Evolutionary conservation across 139 green algal species (phyloP).

Genomic region (Picochlorum costavermella): DNA sequence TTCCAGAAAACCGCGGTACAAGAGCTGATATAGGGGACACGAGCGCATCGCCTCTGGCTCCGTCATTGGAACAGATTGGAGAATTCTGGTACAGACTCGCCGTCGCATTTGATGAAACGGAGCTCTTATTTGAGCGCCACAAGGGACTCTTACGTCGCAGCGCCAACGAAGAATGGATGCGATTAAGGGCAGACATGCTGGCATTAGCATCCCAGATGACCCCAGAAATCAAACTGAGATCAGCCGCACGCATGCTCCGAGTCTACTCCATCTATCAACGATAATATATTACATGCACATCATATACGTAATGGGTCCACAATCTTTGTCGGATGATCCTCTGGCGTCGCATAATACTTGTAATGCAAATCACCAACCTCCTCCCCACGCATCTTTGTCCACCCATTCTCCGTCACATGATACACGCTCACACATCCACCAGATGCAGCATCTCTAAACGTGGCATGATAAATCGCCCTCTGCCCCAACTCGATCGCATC

Average conservation of each 20-base stretch:
- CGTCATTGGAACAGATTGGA: conserved; percentile 17
- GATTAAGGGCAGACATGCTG: conserved; percentile 39
- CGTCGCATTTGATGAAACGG: conserved; percentile 32
- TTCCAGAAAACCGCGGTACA: conserved; percentile 14
- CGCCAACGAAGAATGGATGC: conserved; percentile 48
- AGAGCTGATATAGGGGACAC: background rate
- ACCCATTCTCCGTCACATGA: conserved; percentile 89
- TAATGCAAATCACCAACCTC: conserved; percentile 96
- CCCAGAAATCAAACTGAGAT: conserved; percentile 27
- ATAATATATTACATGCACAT: background rate
- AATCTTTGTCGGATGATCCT: conserved; percentile 23
- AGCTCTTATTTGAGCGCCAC: conserved; percentile 39
- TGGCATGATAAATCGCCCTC: conserved; percentile 96
- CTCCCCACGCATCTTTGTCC: conserved; percentile 92
- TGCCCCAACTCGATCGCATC: conserved; percentile 88
- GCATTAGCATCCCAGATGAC: conserved; percentile 25
- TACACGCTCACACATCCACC: conserved; percentile 97
- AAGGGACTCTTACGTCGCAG: conserved; percentile 18
- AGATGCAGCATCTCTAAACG: conserved; percentile 91
- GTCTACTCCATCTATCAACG: conserved; percentile 57
- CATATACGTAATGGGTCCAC: conserved; percentile 14
- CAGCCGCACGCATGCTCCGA: conserved; percentile 45
- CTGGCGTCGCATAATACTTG: conserved; percentile 41
- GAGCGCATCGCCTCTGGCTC: background rate
- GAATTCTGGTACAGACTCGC: conserved; percentile 25